These are phyloP conservation scores for Tricholoma hemisulphureum DNA, from an alignment of 768 basidiomycete genomes.

Conservation along the genomic window DNA sequence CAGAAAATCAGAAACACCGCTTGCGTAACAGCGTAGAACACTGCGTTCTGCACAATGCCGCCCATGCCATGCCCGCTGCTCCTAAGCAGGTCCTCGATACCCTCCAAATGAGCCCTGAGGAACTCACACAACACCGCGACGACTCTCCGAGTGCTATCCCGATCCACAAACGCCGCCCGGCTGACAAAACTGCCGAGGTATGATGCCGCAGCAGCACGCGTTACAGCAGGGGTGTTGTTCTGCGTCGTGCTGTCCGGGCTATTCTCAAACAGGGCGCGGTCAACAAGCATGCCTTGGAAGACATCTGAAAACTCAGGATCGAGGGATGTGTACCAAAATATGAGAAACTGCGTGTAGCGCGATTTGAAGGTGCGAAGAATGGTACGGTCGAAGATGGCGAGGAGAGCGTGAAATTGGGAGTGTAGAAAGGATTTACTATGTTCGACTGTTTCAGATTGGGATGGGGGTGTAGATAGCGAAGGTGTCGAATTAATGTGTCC, in stretches of 20 bases:
- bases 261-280: constrained; percentile 68
- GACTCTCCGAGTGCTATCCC: constrained; percentile 68
- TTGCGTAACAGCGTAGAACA: constrained; percentile 92
- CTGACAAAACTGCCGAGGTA: constrained; percentile 93
- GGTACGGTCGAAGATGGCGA: constrained; percentile 90
- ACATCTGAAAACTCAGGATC: constrained; percentile 86
- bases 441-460: constrained; percentile 14
- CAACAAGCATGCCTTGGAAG: constrained; percentile 93
- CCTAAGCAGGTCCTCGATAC: constrained; percentile 52
- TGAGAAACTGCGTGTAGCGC: constrained; percentile 93
- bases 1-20: constrained; percentile 96
- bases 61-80: constrained; percentile 32
- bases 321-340: constrained; percentile 95
- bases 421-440: constrained; percentile 39
- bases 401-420: constrained; percentile 79
- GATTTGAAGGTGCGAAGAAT: constrained; percentile 97
- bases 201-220: constrained; percentile 87
- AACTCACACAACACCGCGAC: constrained; percentile 86
- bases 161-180: constrained; percentile 82
- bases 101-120: constrained; percentile 72
- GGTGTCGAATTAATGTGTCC: constrained; percentile 12
- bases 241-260: constrained; percentile 20
- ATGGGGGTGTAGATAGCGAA: constrained; percentile 19
- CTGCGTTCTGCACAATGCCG: constrained; percentile 47
- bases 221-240: constrained; percentile 59